Base-by-base conservation (phyloP, 768 basidiomycete species). In the Wakefieldia striispora region DNA sequence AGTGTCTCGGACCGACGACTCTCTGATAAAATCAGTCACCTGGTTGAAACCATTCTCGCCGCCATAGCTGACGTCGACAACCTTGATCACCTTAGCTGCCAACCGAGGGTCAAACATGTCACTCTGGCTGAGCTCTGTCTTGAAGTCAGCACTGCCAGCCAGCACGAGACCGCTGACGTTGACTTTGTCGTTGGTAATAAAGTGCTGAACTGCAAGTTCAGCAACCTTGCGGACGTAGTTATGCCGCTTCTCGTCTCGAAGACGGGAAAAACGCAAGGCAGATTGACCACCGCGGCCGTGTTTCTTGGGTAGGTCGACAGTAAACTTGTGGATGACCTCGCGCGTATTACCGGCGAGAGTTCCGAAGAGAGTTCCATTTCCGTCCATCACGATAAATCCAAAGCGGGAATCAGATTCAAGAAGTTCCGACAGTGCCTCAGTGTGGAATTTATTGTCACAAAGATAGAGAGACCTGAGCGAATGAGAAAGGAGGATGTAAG, bases 221-320 rank as follows among this genome's bases (percentile, higher is more conserved):
- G 95, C 94, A 50, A 99, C 97, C 72, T 99, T 99, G 62, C 97
- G 89, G 44, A 99, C 95, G 69, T 99, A 99, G 73, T 98, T 99
- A 84, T 98, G 95, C 40, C 97, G 86, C 70, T 97, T 97, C 75
- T 99, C 97, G 70, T 97, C 97, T 64, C 97, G 89, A 43, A 99
- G 83, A 78, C 97, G 95, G 35, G 95, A 91, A 83, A 99, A 99
- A 88, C 97, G 97, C 38, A 98, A 81, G 21, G 97, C 97, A 47
- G 97, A 98, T 72, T 99, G 97, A 71, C 97, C 97, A 83, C 97
- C 97, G 78, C 97, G 94, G 55, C 95, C 95, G 70, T 98, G 97
- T 77, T 99, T 99, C 78, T 99, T 99, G 37, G 97, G 97, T 10
- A 98, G 81, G 71, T 98, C 97, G 66, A 99, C 97, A 17, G 92